Conservation (phyloP, 2,329 filamentous ascomycete genomes). For the Fusarium chlamydosporum region DNA sequence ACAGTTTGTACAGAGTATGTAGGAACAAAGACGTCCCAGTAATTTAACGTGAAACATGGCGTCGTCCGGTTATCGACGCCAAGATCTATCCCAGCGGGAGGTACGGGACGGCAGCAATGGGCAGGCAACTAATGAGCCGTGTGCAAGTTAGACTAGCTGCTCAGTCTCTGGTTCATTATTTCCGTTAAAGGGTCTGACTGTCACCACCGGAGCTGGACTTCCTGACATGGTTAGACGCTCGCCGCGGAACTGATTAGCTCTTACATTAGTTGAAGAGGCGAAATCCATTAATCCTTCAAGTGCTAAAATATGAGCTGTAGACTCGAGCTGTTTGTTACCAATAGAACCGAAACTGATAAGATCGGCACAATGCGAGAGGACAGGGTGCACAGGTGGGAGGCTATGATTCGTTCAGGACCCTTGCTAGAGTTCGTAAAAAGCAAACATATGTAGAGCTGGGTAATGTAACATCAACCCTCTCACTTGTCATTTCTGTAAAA, state of each 20-base stretch:
- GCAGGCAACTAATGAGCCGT: background rate
- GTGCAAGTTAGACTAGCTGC: too few relatives aligned
- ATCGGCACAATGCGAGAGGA: conserved; percentile 1
- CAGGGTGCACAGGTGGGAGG: background rate
- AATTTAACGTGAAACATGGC: conserved; percentile 15
- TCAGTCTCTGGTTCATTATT: too few relatives aligned
- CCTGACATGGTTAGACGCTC: background rate
- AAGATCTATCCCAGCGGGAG: conserved; percentile 1
- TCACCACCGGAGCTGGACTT: background rate
- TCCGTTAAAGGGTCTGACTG: background rate
- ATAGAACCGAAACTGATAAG: background rate
- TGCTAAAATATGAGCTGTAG: background rate
- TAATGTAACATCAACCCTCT: conserved; percentile 9
- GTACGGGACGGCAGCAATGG: background rate
- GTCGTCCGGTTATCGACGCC: background rate
- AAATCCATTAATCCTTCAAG: background rate
- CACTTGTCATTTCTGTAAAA: background rate
- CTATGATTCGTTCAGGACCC: background rate
- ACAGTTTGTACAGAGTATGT: too few relatives aligned
- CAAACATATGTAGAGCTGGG: background rate
- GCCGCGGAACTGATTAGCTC: conserved; percentile 6
- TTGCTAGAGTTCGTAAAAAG: background rate
- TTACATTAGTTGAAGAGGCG: background rate
- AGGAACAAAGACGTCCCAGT: background rate
- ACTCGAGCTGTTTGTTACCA: background rate